Conservation (phyloP, 1,139 yeast species). For the Entelexis paramagnoliae region DNA sequence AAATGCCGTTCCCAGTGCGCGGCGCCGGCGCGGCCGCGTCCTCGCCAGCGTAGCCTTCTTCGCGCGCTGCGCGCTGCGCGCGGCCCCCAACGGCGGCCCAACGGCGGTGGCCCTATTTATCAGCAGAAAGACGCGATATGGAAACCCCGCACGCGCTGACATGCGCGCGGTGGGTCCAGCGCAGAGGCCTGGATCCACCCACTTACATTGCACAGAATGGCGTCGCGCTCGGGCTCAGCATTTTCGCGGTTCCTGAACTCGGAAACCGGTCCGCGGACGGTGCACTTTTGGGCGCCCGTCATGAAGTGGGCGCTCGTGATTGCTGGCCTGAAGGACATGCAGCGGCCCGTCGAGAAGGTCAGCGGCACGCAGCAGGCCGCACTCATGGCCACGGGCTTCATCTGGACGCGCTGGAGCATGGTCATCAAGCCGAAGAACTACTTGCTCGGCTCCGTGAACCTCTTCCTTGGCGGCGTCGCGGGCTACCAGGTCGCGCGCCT, state of each 20-base stretch:
- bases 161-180: not conserved
- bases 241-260: constrained; percentile 66
- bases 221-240: constrained; percentile 28
- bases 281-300: constrained; percentile 82
- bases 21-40: too few relatives aligned
- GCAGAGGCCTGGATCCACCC: not conserved
- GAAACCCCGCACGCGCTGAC: constrained; percentile 4
- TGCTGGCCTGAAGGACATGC: constrained; percentile 79
- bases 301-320: constrained; percentile 77
- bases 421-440: constrained; percentile 83
- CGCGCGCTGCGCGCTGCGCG: too few relatives aligned
- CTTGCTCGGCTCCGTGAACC: constrained; percentile 83
- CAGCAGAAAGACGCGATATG: not conserved
- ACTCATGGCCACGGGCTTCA: constrained; percentile 78
- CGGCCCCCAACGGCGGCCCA: not conserved
- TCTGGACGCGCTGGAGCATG: constrained; percentile 98
- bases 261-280: constrained; percentile 90
- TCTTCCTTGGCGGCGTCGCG: constrained; percentile 85
- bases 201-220: constrained; percentile 30
- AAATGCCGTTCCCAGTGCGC: too few relatives aligned
- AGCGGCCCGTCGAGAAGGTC: constrained; percentile 83
- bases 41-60: too few relatives aligned
- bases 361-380: constrained; percentile 91
- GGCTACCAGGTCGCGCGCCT: constrained; percentile 73
- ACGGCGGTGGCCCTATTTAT: too few relatives aligned